Evolutionary conservation across 2,329 filamentous ascomycete species (phyloP).

Genomic region (Venturia nashicola): DNA sequence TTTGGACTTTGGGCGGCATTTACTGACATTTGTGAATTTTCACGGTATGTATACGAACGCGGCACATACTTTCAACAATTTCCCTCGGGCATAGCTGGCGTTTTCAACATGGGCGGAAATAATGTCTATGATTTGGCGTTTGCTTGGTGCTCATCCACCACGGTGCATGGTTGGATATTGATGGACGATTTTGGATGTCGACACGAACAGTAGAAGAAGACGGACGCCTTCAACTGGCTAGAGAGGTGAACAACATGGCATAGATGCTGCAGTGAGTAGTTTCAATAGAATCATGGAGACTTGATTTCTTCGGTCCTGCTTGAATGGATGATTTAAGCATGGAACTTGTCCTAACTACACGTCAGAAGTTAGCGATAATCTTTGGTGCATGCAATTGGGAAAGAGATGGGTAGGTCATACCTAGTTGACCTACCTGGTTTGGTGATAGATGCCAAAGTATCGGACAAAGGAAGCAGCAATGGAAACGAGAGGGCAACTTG

Average conservation of each 20-base stretch:
- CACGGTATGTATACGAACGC: background rate
- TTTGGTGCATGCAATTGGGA: too few relatives aligned
- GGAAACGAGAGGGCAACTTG: background rate
- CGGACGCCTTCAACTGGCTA: constrained; percentile 3
- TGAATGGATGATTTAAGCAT: background rate
- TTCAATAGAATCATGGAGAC: background rate
- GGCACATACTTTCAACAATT: background rate
- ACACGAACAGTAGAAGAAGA: background rate
- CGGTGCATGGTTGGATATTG: background rate
- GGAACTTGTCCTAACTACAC: background rate
- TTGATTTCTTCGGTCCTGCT: background rate
- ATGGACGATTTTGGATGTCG: background rate
- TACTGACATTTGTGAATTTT: background rate
- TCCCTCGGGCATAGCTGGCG: background rate
- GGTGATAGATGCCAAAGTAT: background rate
- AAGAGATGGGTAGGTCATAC: too few relatives aligned
- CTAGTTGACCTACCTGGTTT: too few relatives aligned
- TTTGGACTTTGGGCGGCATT: background rate
- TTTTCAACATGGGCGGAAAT: background rate
- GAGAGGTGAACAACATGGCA: background rate
- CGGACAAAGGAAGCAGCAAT: too few relatives aligned
- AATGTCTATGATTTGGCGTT: background rate
- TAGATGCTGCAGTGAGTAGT: background rate
- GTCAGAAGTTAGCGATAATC: too few relatives aligned
- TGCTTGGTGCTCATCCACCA: constrained; percentile 2